Base-by-base conservation (phyloP, 352 stramenopile genomes). In the Pythium dissimile region DNA sequence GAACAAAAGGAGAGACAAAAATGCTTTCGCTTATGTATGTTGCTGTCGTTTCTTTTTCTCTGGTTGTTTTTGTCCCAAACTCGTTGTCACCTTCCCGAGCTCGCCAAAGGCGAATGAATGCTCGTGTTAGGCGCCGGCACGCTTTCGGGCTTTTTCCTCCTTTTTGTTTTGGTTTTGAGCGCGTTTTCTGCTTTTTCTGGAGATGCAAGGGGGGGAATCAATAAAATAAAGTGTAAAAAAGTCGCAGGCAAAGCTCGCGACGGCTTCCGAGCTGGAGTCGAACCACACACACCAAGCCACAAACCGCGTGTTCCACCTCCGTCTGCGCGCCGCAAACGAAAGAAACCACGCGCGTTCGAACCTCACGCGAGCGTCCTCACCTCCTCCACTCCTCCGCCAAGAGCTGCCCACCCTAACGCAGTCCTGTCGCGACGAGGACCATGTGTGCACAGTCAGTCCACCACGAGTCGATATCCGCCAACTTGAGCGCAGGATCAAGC, bases 91-190 rank as follows among this genome's bases (percentile, higher is more conserved):
- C 51, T 59, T 59, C 24, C 20, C 6, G 18, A 31, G n/a, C 21
- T 48, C 23, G 21, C 12, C 6, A 20, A 21, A 21, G 30, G 28
- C 46, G 30, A 53, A 53, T 31, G 10, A n/a, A n/a, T n/a, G n/a
- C n/a, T n/a, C n/a, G n/a, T n/a, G n/a, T n/a, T 8, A 18, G 16
- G 34, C 34, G 20, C 34, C 12, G 16, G 12, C 34, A 41, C 3
- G 34, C 20, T 41, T 16, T 41, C 37, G 49, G 49, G 53, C 53
- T 61, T 67, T 62, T 67, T 67, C 51, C 59, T 61, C 31, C 59
- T 67, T 67, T 67, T 67, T 67, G 59, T 67, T 61, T 67, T 56
- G 11, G 49, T 62, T 67, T 62, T 49, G 38, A 59, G 59, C 46
- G 58, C 50, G 57, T 67, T 67, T 67, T 62, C 59, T 66, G 45